These are phyloP conservation scores for Calonectria pseudoturangicola DNA, from an alignment of 2,329 filamentous ascomycete species.

Conservation along the genomic window DNA sequence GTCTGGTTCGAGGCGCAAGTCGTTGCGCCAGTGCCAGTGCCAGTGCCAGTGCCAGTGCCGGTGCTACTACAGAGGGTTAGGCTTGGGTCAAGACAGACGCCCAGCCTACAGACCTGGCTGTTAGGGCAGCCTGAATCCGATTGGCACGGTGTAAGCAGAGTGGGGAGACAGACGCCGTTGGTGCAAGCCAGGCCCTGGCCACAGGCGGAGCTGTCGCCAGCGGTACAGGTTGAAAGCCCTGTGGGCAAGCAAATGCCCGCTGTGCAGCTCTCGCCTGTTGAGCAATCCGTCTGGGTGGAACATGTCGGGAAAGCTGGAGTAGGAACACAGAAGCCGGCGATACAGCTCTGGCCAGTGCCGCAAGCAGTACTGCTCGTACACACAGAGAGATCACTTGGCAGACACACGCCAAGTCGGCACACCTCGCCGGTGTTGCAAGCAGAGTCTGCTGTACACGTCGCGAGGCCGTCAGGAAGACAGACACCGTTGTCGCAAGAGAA, in stretches of 20 bases:
- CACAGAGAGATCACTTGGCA: neutral
- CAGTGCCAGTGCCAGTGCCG: neutral
- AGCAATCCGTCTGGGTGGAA: neutral
- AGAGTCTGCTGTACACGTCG: neutral
- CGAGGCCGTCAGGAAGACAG: slow-evolving; percentile 15
- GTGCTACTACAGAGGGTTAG: neutral
- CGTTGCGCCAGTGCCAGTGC: neutral
- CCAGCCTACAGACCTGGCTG: slow-evolving; percentile 18
- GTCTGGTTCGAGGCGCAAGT: neutral
- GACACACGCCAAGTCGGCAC: slow-evolving; percentile 29
- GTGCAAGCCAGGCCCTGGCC: slow-evolving; percentile 10
- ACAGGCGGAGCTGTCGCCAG: slow-evolving; percentile 16
- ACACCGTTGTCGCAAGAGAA: slow-evolving; percentile 1
- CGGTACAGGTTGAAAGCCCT: slow-evolving; percentile 1
- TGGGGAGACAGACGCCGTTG: slow-evolving; percentile 29
- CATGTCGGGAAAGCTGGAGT: slow-evolving; percentile 2
- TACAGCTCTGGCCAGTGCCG: neutral
- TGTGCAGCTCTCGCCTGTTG: neutral
- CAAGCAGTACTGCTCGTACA: neutral
- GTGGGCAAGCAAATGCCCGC: slow-evolving; percentile 27
- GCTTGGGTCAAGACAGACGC: slow-evolving; percentile 11
- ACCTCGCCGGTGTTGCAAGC: slow-evolving; percentile 15
- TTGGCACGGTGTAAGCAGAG: slow-evolving; percentile 11
- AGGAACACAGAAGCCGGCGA: slow-evolving; percentile 21
- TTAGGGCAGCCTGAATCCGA: neutral